phyloP scores from a whole-genome alignment of 306 rosid species.

The Vachellia pachyceras region DNA sequence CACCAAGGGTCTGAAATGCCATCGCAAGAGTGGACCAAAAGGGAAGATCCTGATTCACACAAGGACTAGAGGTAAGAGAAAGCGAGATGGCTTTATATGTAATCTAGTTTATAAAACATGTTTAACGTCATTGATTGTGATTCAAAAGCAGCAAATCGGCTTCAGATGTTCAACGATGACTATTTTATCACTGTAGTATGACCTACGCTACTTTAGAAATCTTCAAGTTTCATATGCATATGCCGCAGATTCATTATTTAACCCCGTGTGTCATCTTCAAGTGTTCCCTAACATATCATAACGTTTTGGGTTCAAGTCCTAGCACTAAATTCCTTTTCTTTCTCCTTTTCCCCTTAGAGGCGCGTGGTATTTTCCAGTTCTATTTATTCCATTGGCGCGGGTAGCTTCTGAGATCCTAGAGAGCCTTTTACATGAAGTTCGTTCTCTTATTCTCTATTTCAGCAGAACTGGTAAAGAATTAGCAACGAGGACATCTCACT shows the following conservation, averaged over 20 bases:
- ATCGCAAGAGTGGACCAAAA: slow-evolving; percentile 68
- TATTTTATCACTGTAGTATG: too few relatives aligned
- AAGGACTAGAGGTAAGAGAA: slow-evolving; percentile 36
- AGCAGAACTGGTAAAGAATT: not conserved
- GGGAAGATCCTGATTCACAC: slow-evolving; percentile 64
- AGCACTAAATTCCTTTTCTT: not conserved
- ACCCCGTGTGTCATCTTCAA: not conserved
- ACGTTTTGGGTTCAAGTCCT: not conserved
- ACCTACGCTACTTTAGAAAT: too few relatives aligned
- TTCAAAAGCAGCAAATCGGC: slow-evolving; percentile 7
- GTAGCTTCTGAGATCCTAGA: not conserved
- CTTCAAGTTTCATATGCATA: not conserved
- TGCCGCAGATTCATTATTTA: not conserved
- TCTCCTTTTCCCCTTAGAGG: not conserved
- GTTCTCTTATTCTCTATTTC: not conserved
- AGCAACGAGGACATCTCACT: not conserved
- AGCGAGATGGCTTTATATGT: slow-evolving; percentile 22
- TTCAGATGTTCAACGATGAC: too few relatives aligned
- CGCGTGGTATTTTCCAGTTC: not conserved
- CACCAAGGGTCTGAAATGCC: slow-evolving; percentile 96
- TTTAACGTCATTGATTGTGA: slow-evolving; percentile 1
- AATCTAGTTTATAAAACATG: slow-evolving; percentile 9
- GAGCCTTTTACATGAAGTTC: not conserved
- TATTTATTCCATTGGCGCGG: not conserved
- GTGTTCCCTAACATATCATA: not conserved